These are phyloP conservation scores for Suillus discolor DNA, from an alignment of 768 basidiomycete species.

Conservation along the genomic window DNA sequence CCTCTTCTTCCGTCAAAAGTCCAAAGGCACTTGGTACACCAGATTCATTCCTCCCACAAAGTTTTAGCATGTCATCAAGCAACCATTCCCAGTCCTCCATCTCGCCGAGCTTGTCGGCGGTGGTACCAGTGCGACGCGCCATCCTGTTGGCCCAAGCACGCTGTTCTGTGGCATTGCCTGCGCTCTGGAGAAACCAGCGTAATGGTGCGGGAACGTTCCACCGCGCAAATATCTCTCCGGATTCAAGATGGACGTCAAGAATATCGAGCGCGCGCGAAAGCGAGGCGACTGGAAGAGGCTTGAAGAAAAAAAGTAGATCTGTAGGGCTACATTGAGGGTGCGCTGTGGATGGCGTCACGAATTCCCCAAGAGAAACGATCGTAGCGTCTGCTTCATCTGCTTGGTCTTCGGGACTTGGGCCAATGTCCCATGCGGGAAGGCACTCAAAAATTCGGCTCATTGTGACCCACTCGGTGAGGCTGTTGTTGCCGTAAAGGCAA, in stretches of 20 bases:
- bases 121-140: conserved; percentile 67
- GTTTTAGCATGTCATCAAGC: conserved; percentile 87
- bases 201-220: conserved; percentile 86
- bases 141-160: conserved; percentile 85
- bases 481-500: conserved; percentile 82
- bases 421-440: conserved; percentile 85
- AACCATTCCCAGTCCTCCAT: conserved; percentile 86
- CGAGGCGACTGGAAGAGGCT: conserved; percentile 69
- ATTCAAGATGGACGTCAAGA: conserved; percentile 91
- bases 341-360: conserved; percentile 73
- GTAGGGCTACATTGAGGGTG: conserved; percentile 57
- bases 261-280: conserved; percentile 87
- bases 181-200: conserved; percentile 88
- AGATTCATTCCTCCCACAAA: conserved; percentile 64
- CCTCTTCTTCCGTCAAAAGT: conserved; percentile 66
- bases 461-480: conserved; percentile 69
- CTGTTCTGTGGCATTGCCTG: conserved; percentile 66
- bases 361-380: conserved; percentile 75
- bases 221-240: conserved; percentile 86
- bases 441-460: conserved; percentile 97
- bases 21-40: conserved; percentile 80
- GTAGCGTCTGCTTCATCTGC: conserved; percentile 83
- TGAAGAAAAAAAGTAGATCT: conserved; percentile 82
- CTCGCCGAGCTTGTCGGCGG: conserved; percentile 53
- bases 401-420: conserved; percentile 56